Conservation (phyloP, 164 flowering plant species). For the Malania oleifera region DNA sequence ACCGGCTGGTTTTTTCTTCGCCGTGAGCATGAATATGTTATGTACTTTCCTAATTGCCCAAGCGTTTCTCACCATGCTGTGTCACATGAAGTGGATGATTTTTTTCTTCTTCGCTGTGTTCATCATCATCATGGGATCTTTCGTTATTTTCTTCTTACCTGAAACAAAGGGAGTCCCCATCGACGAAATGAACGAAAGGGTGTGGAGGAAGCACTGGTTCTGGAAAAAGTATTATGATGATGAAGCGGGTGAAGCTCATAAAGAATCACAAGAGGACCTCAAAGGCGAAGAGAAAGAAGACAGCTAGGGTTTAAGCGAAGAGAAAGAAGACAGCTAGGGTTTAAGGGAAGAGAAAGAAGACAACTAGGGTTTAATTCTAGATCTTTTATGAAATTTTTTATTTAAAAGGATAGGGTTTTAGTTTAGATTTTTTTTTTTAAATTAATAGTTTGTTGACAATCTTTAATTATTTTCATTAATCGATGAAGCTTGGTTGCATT, state of each 20-base stretch:
- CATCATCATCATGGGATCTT: slow-evolving; percentile 18
- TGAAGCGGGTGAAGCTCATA: slow-evolving; percentile 2
- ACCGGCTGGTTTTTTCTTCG: background rate
- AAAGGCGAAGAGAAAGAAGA: too few species aligned
- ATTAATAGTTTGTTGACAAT: too few species aligned
- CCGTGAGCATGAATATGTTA: background rate
- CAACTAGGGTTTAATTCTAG: too few species aligned
- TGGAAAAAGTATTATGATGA: slow-evolving; percentile 31
- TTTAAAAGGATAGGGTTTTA: too few species aligned
- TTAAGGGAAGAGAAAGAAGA: too few species aligned
- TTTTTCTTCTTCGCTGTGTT: slow-evolving; percentile 31
- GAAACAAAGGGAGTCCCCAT: slow-evolving; percentile 40
- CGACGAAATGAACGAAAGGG: slow-evolving; percentile 32
- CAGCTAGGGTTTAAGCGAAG: too few species aligned
- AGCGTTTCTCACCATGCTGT: background rate
- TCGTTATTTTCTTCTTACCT: slow-evolving; percentile 19
- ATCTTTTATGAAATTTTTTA: too few species aligned
- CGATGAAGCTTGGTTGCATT: too few species aligned
- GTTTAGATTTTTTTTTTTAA: too few species aligned
- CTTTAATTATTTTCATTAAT: too few species aligned
- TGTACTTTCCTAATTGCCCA: background rate
- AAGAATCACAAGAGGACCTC: too few species aligned
- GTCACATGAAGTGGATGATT: background rate
- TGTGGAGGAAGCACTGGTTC: slow-evolving; percentile 35
- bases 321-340: too few species aligned